Conservation (phyloP, 768 basidiomycete species). For the Lactarius trivialis region DNA sequence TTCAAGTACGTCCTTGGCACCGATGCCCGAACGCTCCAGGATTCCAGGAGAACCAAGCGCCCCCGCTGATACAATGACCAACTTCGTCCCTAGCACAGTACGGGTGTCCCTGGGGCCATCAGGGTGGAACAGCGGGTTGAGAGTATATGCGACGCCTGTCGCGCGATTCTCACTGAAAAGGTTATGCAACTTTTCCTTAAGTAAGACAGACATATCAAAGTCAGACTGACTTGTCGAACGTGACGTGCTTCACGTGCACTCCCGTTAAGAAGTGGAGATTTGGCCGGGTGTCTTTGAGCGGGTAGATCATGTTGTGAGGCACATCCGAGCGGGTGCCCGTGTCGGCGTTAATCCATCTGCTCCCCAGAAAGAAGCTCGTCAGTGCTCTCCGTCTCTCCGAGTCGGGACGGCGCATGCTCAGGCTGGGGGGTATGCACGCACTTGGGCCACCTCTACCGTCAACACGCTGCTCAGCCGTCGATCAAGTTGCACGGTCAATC, state of each 20-base stretch:
- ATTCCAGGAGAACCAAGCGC: slow-evolving; percentile 42
- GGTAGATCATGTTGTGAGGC: slow-evolving; percentile 38
- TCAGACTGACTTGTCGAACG: slow-evolving; percentile 26
- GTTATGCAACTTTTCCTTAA: slow-evolving; percentile 8
- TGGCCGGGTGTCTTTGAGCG: slow-evolving; percentile 27
- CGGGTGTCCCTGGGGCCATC: slow-evolving; percentile 23
- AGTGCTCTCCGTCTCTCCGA: neutral
- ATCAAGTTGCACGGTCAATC: too few relatives aligned
- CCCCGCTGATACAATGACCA: slow-evolving; percentile 38
- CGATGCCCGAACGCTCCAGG: slow-evolving; percentile 48
- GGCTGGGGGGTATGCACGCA: slow-evolving; percentile 22
- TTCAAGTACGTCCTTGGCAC: slow-evolving; percentile 29
- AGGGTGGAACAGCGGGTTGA: neutral
- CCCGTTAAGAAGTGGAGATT: slow-evolving; percentile 32
- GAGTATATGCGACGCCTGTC: slow-evolving; percentile 10
- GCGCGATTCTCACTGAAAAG: slow-evolving; percentile 23
- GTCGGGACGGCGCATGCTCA: neutral
- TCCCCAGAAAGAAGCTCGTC: neutral
- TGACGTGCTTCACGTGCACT: slow-evolving; percentile 31
- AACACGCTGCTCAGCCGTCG: neutral
- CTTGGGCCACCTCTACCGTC: slow-evolving; percentile 31
- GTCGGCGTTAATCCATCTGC: slow-evolving; percentile 44
- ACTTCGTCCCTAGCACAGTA: slow-evolving; percentile 29
- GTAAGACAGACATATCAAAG: slow-evolving; percentile 24
- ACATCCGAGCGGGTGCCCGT: slow-evolving; percentile 52